Percentiles rank a stretch among this genome's conserved stretches.
phyloP scores from a whole-genome alignment of 345 rosid species.

The Euclidium syriacum region DNA sequence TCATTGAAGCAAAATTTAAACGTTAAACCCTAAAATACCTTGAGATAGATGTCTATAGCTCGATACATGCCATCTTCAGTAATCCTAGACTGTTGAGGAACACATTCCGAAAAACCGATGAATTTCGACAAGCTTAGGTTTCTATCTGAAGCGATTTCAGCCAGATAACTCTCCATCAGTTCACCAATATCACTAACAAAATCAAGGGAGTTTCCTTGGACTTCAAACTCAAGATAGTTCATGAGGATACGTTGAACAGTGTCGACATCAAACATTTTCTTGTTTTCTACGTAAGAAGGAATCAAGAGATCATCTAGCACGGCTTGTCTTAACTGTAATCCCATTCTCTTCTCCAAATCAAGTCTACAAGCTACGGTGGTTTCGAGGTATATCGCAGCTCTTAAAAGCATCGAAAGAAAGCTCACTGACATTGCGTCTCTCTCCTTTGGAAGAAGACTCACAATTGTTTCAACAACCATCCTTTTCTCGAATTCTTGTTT shows the following conservation, averaged over 20 bases:
- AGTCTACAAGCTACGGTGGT: constrained; percentile 91
- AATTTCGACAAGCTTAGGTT: constrained; percentile 49
- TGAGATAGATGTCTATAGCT: constrained; percentile 85
- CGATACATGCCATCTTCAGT: constrained; percentile 84
- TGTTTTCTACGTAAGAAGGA: constrained; percentile 55
- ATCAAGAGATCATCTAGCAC: constrained; percentile 78
- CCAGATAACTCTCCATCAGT: constrained; percentile 73
- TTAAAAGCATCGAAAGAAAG: constrained; percentile 74
- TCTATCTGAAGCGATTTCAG: constrained; percentile 74
- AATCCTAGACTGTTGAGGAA: constrained; percentile 62
- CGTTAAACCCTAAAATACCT: constrained; percentile 43
- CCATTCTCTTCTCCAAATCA: constrained; percentile 89
- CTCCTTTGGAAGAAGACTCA: constrained; percentile 79
- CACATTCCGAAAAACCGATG: constrained; percentile 56
- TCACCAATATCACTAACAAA: constrained; percentile 42
- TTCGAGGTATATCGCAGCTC: constrained; percentile 72
- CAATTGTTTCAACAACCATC: constrained; percentile 71
- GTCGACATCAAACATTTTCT: constrained; percentile 66
- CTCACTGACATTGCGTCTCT: constrained; percentile 59
- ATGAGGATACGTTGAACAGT: constrained; percentile 71
- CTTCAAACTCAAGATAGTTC: constrained; percentile 60
- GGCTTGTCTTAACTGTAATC: constrained; percentile 68
- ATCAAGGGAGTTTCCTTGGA: constrained; percentile 31
- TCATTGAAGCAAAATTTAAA: too few relatives aligned
- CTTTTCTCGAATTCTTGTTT: constrained; percentile 73